Base-by-base conservation (phyloP, 2,329 filamentous ascomycete species). In the Epichloe scottii region DNA sequence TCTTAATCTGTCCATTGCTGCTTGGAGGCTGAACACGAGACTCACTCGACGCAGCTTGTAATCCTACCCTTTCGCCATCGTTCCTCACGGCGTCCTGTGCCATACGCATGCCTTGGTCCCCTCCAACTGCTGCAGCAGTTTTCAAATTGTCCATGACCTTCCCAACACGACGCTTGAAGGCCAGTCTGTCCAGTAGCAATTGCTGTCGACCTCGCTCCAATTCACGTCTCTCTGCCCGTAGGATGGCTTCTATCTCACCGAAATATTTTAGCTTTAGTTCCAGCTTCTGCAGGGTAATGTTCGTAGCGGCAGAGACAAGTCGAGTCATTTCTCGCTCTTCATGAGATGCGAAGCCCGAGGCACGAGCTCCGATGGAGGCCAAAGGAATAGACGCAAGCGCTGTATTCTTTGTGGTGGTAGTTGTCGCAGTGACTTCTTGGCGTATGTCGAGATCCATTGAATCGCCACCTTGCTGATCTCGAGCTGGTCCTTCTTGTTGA, bases 321-420 rank as follows among this genome's bases (percentile, higher is more conserved):
- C 89, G 86, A 19, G 90, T 95, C 81, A 97, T 93, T 68, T 96
- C 89, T 52, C 94, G 87, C 68, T 98, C 93, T 67, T 97, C 91
- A 60, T 97, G 89, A 3, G 91, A 96, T 30, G 91, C 90, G 35
- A 98, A 81, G 3, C 85, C 93, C 7, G 87, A 85, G 2, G 90
- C 81, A 54, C 93, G 87, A 2, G 88, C 89, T 12, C 90, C 90
- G 55, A 91, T 85, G 8, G 90, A 80, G 17, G 88, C 89, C 47
- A 98, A 78, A 2, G 90, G 89, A 51, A 95, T 84, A 33, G 84
- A 90, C 6, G 89, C 81, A 48, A 89, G 67, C 4, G 74, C 70
- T 3, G 67, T 68, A 23, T 67, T 72, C 54, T 65, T 73, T 35
- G 66, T 75, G 41, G 68, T 74, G 0, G 71, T 76, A 1, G 74